phyloP scores from a whole-genome alignment of 148 eudicot species.

The Gaultheria prostrata region DNA sequence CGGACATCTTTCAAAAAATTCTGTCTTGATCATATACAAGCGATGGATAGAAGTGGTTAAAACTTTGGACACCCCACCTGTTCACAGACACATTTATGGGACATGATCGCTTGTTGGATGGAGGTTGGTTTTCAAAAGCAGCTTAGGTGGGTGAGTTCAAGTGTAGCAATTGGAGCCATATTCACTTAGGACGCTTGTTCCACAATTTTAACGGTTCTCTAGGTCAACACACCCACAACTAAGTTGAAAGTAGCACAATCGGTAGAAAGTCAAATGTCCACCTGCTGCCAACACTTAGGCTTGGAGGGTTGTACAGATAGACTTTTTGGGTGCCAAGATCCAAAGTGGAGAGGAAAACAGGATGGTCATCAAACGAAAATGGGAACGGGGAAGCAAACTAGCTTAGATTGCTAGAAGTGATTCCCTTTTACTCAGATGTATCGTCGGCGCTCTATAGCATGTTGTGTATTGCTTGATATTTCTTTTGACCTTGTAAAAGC shows the following conservation, averaged over 20 bases:
- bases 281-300: not conserved
- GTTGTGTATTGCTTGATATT: not conserved
- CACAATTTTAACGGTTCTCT: not conserved
- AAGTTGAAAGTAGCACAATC: not conserved
- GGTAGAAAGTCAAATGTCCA: not conserved
- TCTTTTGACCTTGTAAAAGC: not conserved
- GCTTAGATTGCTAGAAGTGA: not conserved
- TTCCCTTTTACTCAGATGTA: slow-evolving; percentile 10
- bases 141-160: slow-evolving; percentile 24
- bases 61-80: slow-evolving; percentile 62
- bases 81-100: slow-evolving; percentile 91
- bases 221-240: not conserved
- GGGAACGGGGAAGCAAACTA: not conserved
- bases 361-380: not conserved
- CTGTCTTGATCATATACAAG: slow-evolving; percentile 73
- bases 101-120: slow-evolving; percentile 33
- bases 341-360: not conserved
- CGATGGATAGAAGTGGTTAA: slow-evolving; percentile 84
- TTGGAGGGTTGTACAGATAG: not conserved
- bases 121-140: slow-evolving; percentile 14
- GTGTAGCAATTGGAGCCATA: slow-evolving; percentile 21
- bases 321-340: not conserved
- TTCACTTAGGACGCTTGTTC: not conserved
- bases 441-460: not conserved
- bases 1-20: slow-evolving; percentile 68